Evolutionary conservation across 192 early-diverging fungal species (phyloP).

Genomic region (Phycomyces blakesleeanus): DNA sequence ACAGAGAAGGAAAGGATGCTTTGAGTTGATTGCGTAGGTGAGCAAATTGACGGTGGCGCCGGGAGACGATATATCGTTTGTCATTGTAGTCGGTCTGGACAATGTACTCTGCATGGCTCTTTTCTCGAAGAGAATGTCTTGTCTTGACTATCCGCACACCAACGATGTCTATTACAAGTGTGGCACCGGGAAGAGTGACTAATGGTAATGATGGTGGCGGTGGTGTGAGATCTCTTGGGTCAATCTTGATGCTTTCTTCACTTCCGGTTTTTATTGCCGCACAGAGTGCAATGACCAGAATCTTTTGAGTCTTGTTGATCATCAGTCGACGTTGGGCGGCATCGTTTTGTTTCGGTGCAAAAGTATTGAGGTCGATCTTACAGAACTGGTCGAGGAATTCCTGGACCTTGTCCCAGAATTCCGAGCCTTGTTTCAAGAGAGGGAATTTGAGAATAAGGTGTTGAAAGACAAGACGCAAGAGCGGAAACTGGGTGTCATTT

Average conservation of each 20-base stretch:
- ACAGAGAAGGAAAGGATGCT: conserved; percentile 34
- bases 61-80: conserved; percentile 35
- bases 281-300: conserved; percentile 29
- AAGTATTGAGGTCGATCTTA: conserved; percentile 29
- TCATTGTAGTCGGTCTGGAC: conserved; percentile 20
- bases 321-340: conserved; percentile 24
- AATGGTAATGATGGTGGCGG: too few species aligned
- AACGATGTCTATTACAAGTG: conserved; percentile 39
- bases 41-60: conserved; percentile 43
- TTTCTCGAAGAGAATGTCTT: conserved; percentile 38
- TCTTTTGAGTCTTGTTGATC: conserved; percentile 20
- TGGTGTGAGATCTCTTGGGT: not conserved
- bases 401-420: conserved; percentile 47
- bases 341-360: conserved; percentile 12
- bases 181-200: not conserved
- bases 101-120: conserved; percentile 43
- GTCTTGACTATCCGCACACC: conserved; percentile 35
- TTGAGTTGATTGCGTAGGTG: conserved; percentile 34
- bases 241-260: conserved; percentile 22
- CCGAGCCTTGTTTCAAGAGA: conserved; percentile 36
- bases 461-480: conserved; percentile 43
- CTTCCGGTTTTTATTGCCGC: conserved; percentile 30
- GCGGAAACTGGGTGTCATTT: conserved; percentile 37
- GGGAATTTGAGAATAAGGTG: conserved; percentile 46
- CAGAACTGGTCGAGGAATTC: conserved; percentile 42